These are phyloP conservation scores for Acanthamoeba triangularis DNA, from an alignment of 208 protist species.

Conservation along the genomic window DNA sequence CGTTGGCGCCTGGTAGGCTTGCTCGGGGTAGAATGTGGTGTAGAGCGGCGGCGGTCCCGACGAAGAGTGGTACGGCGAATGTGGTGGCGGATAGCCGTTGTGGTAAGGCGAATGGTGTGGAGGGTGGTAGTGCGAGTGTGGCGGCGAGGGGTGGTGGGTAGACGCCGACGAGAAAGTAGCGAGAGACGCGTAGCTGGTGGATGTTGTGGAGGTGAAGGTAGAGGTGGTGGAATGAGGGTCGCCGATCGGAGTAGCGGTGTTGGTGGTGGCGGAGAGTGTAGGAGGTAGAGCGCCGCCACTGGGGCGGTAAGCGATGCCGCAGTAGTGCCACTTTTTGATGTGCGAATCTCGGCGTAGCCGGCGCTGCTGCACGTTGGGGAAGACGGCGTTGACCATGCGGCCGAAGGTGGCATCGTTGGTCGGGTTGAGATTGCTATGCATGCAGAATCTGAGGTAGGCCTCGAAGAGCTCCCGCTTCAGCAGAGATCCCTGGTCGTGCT, in stretches of 20 bases:
- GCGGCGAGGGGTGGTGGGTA: background rate
- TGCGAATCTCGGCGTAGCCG: background rate
- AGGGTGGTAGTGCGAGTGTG: no score
- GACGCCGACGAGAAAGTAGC: background rate
- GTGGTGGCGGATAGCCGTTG: no score
- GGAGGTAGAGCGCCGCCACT: background rate
- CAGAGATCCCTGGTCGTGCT: background rate
- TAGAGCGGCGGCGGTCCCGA: no score
- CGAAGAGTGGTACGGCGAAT: no score
- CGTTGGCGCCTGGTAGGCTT: no score
- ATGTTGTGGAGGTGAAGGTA: background rate
- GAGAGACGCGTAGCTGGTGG: background rate
- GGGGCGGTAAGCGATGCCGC: conserved; percentile 1
- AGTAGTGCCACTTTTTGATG: conserved; percentile 65
- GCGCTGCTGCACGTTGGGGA: conserved; percentile 50
- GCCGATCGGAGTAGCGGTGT: background rate
- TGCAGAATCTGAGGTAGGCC: conserved; percentile 37
- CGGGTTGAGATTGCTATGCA: conserved; percentile 8
- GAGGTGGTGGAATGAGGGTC: background rate
- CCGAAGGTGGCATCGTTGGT: conserved; percentile 62
- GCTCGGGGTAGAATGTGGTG: no score
- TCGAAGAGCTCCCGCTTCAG: conserved; percentile 55
- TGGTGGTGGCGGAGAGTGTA: background rate
- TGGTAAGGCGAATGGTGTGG: no score
- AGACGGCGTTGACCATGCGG: conserved; percentile 36